phyloP scores from a whole-genome alignment of 345 rosid species.

The Gossypium australe region DNA sequence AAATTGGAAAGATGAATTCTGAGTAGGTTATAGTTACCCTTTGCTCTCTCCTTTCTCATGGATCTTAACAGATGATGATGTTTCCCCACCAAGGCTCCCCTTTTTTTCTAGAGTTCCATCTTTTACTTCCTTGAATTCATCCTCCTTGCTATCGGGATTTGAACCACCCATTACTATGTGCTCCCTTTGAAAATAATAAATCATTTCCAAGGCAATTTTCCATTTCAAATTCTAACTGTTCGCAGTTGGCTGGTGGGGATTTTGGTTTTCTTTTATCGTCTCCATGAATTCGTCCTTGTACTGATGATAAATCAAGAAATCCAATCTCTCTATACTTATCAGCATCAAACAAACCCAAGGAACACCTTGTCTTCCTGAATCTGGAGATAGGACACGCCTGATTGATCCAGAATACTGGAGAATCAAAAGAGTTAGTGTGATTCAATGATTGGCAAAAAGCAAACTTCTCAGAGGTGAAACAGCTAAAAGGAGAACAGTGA shows the following conservation, averaged over 20 bases:
- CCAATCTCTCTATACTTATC: slow-evolving; percentile 26
- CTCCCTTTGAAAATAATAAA: slow-evolving; percentile 20
- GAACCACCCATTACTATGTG: slow-evolving; percentile 14
- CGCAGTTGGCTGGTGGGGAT: slow-evolving; percentile 18
- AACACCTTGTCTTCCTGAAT: slow-evolving; percentile 19
- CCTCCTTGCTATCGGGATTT: slow-evolving; percentile 20
- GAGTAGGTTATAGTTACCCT: slow-evolving; percentile 33
- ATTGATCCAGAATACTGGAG: slow-evolving; percentile 21
- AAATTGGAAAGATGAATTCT: neutral
- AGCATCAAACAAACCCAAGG: slow-evolving; percentile 27
- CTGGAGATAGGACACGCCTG: slow-evolving; percentile 22
- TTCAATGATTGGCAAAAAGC: slow-evolving; percentile 18
- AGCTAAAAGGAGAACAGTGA: slow-evolving; percentile 16
- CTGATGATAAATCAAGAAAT: slow-evolving; percentile 28
- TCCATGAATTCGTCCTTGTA: slow-evolving; percentile 27
- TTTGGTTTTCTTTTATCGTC: slow-evolving; percentile 22
- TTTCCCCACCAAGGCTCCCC: slow-evolving; percentile 30
- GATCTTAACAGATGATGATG: slow-evolving; percentile 40
- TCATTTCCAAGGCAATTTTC: slow-evolving; percentile 4
- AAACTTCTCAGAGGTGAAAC: slow-evolving; percentile 20
- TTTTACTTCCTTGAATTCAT: slow-evolving; percentile 23
- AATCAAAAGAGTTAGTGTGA: slow-evolving; percentile 16
- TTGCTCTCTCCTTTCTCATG: slow-evolving; percentile 27
- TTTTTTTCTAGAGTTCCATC: slow-evolving; percentile 6
- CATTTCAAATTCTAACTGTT: slow-evolving; percentile 18